Evolutionary conservation across 371 early-diverging fungal genomes (phyloP).

Genomic region (Mortierella sp.): DNA sequence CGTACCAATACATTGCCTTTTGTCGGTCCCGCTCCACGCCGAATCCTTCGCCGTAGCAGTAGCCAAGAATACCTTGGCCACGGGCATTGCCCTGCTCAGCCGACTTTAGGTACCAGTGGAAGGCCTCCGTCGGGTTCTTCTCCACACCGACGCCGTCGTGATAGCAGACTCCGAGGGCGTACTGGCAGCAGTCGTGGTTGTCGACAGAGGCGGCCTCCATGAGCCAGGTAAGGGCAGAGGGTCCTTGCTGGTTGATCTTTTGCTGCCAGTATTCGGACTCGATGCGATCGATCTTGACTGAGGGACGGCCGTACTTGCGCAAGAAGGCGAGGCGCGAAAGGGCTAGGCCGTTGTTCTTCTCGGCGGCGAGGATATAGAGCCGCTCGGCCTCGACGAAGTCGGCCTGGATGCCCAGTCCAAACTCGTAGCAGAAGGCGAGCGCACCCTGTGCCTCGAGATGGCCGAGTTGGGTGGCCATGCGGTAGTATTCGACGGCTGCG

Average conservation of each 20-base stretch:
- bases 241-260: conserved; percentile 58
- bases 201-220: conserved; percentile 65
- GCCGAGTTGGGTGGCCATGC: conserved; percentile 60
- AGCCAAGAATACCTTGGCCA: conserved; percentile 82
- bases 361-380: conserved; percentile 71
- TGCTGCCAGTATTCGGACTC: conserved; percentile 78
- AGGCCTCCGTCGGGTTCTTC: conserved; percentile 64
- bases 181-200: conserved; percentile 63
- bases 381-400: conserved; percentile 73
- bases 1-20: conserved; percentile 77
- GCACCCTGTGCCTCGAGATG: conserved; percentile 65
- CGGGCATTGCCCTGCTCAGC: conserved; percentile 71
- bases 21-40: conserved; percentile 75
- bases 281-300: conserved; percentile 76
- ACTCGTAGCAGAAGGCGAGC: conserved; percentile 83
- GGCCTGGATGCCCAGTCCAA: conserved; percentile 72
- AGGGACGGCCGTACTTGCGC: conserved; percentile 82
- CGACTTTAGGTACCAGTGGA: conserved; percentile 64
- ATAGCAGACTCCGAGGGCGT: conserved; percentile 80
- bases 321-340: conserved; percentile 77
- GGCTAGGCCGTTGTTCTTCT: conserved; percentile 70
- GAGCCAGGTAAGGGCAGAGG: conserved; percentile 67
- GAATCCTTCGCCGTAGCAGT: conserved; percentile 85
- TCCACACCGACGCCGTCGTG: conserved; percentile 76
- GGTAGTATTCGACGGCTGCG: conserved; percentile 62